Percentiles rank a stretch among this genome's conserved stretches.
Evolutionary conservation across 176 grass and related monocot species (phyloP).

Genomic region (Puya raimondii): DNA sequence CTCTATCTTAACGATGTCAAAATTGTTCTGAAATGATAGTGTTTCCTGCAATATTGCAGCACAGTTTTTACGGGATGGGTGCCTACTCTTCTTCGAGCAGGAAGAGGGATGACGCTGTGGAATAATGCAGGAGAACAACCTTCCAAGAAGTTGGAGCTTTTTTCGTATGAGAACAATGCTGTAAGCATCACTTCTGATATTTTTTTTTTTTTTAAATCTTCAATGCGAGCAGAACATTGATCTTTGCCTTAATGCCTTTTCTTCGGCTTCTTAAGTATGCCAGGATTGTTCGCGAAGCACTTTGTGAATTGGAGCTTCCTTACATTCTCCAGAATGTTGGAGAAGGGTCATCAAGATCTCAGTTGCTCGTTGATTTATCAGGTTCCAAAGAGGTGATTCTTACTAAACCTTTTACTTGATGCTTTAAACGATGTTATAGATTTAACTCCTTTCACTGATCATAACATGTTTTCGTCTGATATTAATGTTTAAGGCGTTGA

Average conservation of each 20-base stretch:
- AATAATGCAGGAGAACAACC: slow-evolving; percentile 50
- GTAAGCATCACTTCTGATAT: slow-evolving; percentile 24
- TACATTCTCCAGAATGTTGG: slow-evolving; percentile 80
- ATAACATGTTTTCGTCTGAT: not conserved
- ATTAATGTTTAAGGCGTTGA: too few species aligned
- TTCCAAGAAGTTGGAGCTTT: slow-evolving; percentile 66
- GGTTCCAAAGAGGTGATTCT: slow-evolving; percentile 55
- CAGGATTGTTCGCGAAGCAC: slow-evolving; percentile 74
- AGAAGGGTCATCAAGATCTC: slow-evolving; percentile 53
- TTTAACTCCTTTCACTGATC: not conserved
- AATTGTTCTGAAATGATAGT: too few species aligned
- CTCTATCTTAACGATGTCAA: too few species aligned
- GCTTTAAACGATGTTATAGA: not conserved
- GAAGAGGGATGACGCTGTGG: slow-evolving; percentile 88
- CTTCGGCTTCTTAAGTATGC: slow-evolving; percentile 38
- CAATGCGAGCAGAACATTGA: not conserved
- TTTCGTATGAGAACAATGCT: slow-evolving; percentile 82
- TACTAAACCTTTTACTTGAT: not conserved
- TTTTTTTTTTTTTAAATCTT: not conserved
- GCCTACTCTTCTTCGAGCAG: slow-evolving; percentile 76
- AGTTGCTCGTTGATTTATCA: slow-evolving; percentile 34
- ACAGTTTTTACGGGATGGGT: slow-evolving; percentile 90
- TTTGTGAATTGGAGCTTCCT: slow-evolving; percentile 91
- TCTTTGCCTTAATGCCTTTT: not conserved
- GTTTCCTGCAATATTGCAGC: slow-evolving; percentile 22